Conservation (phyloP, 495 filamentous ascomycete genomes). For the Bacidia rubella region DNA sequence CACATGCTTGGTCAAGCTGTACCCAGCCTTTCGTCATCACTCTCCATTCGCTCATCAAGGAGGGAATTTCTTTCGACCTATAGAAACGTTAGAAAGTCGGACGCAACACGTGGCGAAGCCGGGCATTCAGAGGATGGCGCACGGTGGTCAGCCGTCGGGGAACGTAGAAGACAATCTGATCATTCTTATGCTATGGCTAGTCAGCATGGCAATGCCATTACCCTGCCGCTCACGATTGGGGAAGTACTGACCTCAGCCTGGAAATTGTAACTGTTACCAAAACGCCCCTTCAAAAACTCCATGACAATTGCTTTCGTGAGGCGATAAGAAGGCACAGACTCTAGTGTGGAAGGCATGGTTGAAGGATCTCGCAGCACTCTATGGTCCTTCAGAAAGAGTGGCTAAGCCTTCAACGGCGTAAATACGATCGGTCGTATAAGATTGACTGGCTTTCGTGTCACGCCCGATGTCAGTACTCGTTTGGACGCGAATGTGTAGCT, state of each 20-base stretch:
- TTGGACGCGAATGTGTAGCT: not conserved
- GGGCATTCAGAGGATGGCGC: not conserved
- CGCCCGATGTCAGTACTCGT: not conserved
- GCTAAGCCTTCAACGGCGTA: not conserved
- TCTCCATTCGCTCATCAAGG: not conserved
- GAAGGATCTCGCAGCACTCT: not conserved
- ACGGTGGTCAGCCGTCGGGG: not conserved
- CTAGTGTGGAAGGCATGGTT: not conserved
- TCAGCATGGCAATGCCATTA: not conserved
- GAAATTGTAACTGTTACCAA: not conserved
- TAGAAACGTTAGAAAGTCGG: constrained; percentile 5
- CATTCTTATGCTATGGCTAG: not conserved
- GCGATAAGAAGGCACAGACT: not conserved
- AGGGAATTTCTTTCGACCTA: not conserved
- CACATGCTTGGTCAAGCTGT: constrained; percentile 15
- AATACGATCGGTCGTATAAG: not conserved
- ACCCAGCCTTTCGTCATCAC: not conserved
- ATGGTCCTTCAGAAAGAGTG: not conserved
- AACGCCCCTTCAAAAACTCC: not conserved
- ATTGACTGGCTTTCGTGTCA: too few relatives aligned
- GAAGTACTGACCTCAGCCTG: not conserved
- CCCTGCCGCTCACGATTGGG: not conserved
- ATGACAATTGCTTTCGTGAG: not conserved
- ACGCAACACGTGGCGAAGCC: not conserved
- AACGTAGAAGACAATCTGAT: not conserved